These are phyloP conservation scores for Nannochloropsis granulata DNA, from an alignment of 108 stramenopile genomes.

Conservation along the genomic window DNA sequence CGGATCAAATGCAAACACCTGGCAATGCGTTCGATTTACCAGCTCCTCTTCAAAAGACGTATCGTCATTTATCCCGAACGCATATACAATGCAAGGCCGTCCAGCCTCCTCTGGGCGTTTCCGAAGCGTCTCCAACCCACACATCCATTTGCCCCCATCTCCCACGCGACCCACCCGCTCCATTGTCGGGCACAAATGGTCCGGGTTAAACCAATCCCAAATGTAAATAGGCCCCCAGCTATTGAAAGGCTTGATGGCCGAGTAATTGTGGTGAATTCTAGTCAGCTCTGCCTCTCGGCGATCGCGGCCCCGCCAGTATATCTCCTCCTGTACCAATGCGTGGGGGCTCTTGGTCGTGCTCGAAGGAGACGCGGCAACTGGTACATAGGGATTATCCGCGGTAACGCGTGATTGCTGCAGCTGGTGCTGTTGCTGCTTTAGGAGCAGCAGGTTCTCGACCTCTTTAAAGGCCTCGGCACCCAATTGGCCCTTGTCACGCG, in stretches of 20 bases:
- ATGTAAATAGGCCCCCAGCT: not conserved
- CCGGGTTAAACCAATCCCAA: not conserved
- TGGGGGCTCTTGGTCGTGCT: not conserved
- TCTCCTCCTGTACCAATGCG: not conserved
- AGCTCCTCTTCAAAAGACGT: constrained; percentile 5
- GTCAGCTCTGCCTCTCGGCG: not conserved
- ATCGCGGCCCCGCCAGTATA: not conserved
- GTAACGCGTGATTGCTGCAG: not conserved
- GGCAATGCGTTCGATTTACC: not conserved
- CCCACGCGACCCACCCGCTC: constrained; percentile 7
- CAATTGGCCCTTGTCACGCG: not conserved
- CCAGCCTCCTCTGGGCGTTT: not conserved
- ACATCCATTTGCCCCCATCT: constrained; percentile 23
- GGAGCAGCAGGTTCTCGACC: not conserved
- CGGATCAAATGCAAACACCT: constrained; percentile 12
- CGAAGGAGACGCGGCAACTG: not conserved
- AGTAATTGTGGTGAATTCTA: not conserved
- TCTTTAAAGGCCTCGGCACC: not conserved
- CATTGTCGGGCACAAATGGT: not conserved
- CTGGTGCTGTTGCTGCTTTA: not conserved
- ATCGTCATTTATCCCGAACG: constrained; percentile 10
- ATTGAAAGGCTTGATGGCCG: not conserved
- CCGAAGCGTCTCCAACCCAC: not conserved
- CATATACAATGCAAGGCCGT: constrained; percentile 11
- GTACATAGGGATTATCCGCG: not conserved